Base-by-base conservation (phyloP, 371 early-diverging fungal genomes). In the Lichtheimia corymbifera region DNA sequence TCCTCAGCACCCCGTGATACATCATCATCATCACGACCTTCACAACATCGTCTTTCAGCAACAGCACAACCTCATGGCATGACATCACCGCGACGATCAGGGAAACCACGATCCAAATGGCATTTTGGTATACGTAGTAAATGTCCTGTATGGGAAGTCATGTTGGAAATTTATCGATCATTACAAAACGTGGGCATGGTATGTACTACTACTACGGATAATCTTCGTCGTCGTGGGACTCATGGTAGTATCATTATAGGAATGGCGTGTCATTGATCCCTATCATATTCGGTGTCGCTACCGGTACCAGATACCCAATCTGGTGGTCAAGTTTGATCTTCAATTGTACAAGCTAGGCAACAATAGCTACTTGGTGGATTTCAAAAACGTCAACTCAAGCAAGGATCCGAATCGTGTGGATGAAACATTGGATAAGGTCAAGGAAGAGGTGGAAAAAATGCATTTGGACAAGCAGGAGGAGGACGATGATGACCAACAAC, bases 61-160 rank as follows among this genome's bases (percentile, higher is more conserved):
- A 68, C 73, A 27, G 67, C 35, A 6, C 64, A 57, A 25, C 53
- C 49, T 35, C 28, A 35, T 41, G 28, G 41, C 27, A 14, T 58
- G 42, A 13, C 51, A 41, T 22, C 55, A 43, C 50, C 57, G 9
- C 50, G 73, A 41, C 61, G 64, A 35, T 56, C 75, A 44, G 55
- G 66, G 35, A 85, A 79, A 42, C 63, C 79, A 6, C 68, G 83
- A 49, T 74, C 85, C 3, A 81, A 89, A 68, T 97, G 98, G 98
- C 97, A 98, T 76, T 96, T 96, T 79, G 98, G 98, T 20, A 97
- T 98, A 62, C 88, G 98, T 53, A 94, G 94, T 20, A 83, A 91
- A 67, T 90, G 91, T 67, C 91, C 92, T 24, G 97, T 97, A 0
- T 83, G 86, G 58, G 97, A 97, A 68, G 96, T 98, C n/a, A 97